Evolutionary conservation across 2,329 filamentous ascomycete species (phyloP).

Genomic region (Tolypocladium album): DNA sequence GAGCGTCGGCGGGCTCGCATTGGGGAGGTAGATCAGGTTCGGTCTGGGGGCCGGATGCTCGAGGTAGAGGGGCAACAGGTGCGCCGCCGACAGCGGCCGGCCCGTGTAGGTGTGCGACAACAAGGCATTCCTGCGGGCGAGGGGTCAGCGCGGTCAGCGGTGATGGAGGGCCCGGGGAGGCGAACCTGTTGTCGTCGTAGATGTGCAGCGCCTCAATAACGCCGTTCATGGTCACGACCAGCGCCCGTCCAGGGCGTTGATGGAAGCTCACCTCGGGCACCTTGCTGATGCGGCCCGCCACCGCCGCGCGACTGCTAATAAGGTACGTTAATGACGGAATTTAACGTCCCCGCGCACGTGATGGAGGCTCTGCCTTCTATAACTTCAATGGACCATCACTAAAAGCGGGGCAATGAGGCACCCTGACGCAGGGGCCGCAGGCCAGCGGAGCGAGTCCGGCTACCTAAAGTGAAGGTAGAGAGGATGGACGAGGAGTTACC

Average conservation of each 20-base stretch:
- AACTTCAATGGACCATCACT: too few relatives aligned
- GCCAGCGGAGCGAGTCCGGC: too few relatives aligned
- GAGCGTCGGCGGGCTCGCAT: slow-evolving; percentile 73
- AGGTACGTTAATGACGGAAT: not conserved
- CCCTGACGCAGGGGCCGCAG: too few relatives aligned
- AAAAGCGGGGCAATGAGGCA: too few relatives aligned
- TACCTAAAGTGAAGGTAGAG: too few relatives aligned
- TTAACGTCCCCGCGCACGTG: not conserved
- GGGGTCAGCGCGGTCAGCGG: slow-evolving; percentile 1
- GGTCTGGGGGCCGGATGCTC: slow-evolving; percentile 71
- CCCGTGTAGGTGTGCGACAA: slow-evolving; percentile 83
- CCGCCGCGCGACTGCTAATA: too few relatives aligned
- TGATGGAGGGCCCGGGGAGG: not conserved
- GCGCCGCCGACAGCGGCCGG: slow-evolving; percentile 64
- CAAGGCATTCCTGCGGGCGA: slow-evolving; percentile 58
- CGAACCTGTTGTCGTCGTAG: slow-evolving; percentile 89
- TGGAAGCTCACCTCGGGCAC: not conserved
- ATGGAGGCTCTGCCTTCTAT: too few relatives aligned
- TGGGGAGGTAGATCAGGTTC: slow-evolving; percentile 75
- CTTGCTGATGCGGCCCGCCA: not conserved
- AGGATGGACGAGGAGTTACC: too few relatives aligned
- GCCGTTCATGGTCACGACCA: slow-evolving; percentile 57
- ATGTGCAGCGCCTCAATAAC: slow-evolving; percentile 94
- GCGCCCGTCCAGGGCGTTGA: slow-evolving; percentile 15
- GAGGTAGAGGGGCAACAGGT: slow-evolving; percentile 79